A percentile compares a stretch with the other conserved stretches of the same genome.
Evolutionary conservation across 2,329 filamentous ascomycete genomes (phyloP).

Genomic region (Fusarium anguioides): DNA sequence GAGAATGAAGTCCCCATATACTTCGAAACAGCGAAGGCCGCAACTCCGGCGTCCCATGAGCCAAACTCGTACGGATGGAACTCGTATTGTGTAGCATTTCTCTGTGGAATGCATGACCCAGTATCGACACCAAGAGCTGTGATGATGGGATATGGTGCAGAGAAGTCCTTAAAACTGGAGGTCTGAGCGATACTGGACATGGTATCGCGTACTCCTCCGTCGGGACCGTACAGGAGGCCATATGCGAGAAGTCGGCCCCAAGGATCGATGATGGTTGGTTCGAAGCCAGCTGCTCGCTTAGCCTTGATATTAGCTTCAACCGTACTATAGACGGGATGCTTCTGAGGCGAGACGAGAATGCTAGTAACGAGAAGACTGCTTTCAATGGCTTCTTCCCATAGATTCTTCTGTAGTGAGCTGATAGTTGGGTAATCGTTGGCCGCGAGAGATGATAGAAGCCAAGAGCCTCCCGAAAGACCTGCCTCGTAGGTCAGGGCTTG

Average conservation of each 20-base stretch:
- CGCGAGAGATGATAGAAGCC: conserved; percentile 1
- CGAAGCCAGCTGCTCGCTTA: conserved; percentile 3
- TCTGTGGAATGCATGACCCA: conserved; percentile 1
- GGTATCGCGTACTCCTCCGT: not conserved
- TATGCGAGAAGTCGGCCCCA: conserved; percentile 8
- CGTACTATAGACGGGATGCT: not conserved
- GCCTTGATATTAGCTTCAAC: conserved; percentile 4
- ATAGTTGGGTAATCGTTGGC: conserved; percentile 2
- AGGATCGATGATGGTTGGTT: conserved; percentile 12
- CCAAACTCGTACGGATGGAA: conserved; percentile 14
- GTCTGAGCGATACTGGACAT: conserved; percentile 10
- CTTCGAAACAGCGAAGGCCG: not conserved
- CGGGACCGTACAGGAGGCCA: not conserved
- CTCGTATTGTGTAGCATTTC: conserved; percentile 6
- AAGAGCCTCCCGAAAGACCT: conserved; percentile 3
- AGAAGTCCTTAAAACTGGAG: not conserved
- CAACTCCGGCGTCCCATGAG: conserved; percentile 6
- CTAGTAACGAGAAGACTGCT: conserved; percentile 9
- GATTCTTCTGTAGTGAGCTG: not conserved
- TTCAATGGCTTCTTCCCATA: conserved; percentile 7
- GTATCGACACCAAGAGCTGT: conserved; percentile 7
- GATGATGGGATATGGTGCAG: conserved; percentile 4
- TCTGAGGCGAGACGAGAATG: not conserved
- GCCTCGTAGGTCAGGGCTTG: conserved; percentile 8
- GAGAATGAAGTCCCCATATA: not conserved